phyloP scores from a whole-genome alignment of 345 rosid genomes.

The Brassica incana region DNA sequence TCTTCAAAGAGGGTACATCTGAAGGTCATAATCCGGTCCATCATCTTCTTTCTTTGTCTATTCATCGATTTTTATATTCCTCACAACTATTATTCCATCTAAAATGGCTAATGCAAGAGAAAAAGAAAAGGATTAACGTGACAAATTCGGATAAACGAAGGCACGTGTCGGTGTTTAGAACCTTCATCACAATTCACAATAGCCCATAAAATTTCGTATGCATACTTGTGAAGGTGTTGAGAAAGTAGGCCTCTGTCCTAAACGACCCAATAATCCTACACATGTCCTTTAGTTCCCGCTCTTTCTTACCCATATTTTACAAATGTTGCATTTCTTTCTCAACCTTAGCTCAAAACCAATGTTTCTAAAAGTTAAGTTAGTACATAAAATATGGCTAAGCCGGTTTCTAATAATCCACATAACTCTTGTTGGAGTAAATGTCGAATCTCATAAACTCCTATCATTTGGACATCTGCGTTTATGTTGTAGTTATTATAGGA shows the following conservation, averaged over 20 bases:
- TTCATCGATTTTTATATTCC: not conserved
- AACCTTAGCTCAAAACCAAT: not conserved
- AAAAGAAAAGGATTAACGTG: not conserved
- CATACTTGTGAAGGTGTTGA: not conserved
- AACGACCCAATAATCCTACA: slow-evolving; percentile 7
- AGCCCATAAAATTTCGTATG: slow-evolving; percentile 17
- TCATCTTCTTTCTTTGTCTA: not conserved
- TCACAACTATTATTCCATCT: not conserved
- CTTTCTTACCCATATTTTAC: not conserved
- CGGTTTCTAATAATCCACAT: not conserved
- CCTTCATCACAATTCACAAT: slow-evolving; percentile 1
- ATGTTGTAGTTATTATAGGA: not conserved
- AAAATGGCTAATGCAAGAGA: not conserved
- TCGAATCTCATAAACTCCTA: not conserved
- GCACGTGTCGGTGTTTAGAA: not conserved
- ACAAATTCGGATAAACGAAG: not conserved
- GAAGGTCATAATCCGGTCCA: slow-evolving; percentile 45
- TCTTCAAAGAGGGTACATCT: slow-evolving; percentile 41
- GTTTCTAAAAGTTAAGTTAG: not conserved
- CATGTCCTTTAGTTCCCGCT: slow-evolving; percentile 12
- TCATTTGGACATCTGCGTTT: not conserved
- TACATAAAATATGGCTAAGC: not conserved
- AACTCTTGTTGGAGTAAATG: not conserved
- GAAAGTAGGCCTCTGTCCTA: slow-evolving; percentile 11
- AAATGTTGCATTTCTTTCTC: slow-evolving; percentile 7